A percentile compares a stretch with the other conserved stretches of the same genome.
These are phyloP conservation scores for Sanguinoderma infundibulare DNA, from an alignment of 1,284 basidiomycete species.

Conservation along the genomic window DNA sequence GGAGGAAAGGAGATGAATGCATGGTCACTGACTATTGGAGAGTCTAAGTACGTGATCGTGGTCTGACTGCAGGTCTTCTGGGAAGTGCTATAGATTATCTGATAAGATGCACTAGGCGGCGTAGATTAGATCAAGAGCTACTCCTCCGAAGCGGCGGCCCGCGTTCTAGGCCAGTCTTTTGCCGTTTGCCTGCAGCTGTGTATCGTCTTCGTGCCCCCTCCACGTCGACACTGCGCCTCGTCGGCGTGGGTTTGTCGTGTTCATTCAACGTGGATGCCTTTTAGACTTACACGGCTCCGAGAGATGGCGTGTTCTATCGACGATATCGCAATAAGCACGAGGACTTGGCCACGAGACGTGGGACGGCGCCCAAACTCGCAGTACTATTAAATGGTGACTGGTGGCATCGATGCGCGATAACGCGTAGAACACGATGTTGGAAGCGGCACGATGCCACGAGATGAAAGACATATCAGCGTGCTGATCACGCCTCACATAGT, in stretches of 20 bases:
- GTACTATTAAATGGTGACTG: not conserved
- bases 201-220: not conserved
- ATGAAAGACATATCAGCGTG: conserved; percentile 3
- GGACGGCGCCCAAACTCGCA: not conserved
- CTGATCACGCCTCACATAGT: conserved; percentile 8
- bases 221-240: not conserved
- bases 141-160: too few relatives aligned
- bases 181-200: not conserved
- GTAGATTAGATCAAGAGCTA: not conserved
- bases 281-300: not conserved
- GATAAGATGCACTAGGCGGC: conserved; percentile 21
- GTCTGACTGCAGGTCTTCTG: not conserved
- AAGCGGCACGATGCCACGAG: not conserved
- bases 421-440: conserved; percentile 3
- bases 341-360: not conserved
- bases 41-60: not conserved
- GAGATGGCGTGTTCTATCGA: not conserved
- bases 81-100: conserved; percentile 18
- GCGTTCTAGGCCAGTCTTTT: too few relatives aligned
- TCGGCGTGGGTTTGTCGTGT: not conserved
- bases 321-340: not conserved
- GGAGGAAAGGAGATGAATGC: conserved; percentile 10
- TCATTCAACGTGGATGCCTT: not conserved
- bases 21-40: conserved; percentile 7
- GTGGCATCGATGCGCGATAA: conserved; percentile 3